Conservation (phyloP, 805 yeast genomes). For the Sugiyamaella americana region DNA sequence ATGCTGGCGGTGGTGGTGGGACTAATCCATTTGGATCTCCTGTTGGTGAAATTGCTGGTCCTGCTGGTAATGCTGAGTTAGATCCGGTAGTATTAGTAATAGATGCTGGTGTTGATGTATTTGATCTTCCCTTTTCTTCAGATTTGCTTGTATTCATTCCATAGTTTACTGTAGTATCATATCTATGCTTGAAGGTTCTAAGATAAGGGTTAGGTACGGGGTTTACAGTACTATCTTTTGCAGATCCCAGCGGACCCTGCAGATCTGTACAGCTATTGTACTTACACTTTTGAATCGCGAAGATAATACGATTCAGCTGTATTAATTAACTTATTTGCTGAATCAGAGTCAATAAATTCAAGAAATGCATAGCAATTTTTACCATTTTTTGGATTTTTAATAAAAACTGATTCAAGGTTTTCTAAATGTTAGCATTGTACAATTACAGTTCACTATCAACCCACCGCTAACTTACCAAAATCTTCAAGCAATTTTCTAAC, state of each 20-base stretch:
- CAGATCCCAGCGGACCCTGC: no score
- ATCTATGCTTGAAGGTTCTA: not conserved
- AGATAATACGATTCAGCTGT: not conserved
- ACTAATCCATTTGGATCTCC: no score
- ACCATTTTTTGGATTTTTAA: not conserved
- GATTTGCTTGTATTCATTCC: not conserved
- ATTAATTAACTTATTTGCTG: not conserved
- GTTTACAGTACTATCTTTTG: no score
- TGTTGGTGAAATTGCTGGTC: no score
- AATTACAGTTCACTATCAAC: no score
- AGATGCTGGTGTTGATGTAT: no score
- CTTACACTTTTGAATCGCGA: not conserved
- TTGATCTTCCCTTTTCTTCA: not conserved
- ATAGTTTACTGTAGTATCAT: not conserved
- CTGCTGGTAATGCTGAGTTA: no score
- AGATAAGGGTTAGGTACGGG: not conserved
- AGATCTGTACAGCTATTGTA: no score
- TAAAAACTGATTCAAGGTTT: conserved; percentile 3
- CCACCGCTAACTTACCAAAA: conserved; percentile 8
- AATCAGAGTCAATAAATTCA: conserved; percentile 2
- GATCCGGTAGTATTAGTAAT: no score
- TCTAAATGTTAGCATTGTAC: no score
- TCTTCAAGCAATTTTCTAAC: conserved; percentile 2
- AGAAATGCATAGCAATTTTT: conserved; percentile 6
- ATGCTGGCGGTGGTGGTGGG: no score